Evolutionary conservation across 768 basidiomycete species (phyloP), one percentile per base, ranked within the genome.

Genomic region (Exidia glandulosa): DNA sequence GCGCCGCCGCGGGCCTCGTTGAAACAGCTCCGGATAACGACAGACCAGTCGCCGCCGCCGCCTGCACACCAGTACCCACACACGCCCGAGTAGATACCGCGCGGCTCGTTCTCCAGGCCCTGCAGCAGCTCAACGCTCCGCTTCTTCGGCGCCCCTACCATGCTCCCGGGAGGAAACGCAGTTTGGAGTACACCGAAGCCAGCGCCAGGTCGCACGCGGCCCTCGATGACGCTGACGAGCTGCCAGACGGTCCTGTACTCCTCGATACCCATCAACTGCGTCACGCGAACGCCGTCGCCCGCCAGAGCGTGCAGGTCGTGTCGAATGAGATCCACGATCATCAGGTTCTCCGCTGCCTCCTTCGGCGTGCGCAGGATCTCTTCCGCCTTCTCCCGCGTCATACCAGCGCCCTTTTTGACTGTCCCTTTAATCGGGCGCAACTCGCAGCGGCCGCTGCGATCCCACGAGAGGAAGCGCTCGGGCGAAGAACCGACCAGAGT

Each of bases 81-180:
- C 4, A 92, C 88, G 32, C 94, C 94, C 23, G 94, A 96, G 69
- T 98, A 98, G 19, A 94, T 75, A 30, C 84, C 81, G 31, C 94
- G 81, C 54, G 85, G 80, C 45, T 77, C 70, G 52, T 78, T 80
- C 70, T 97, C 94, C 2, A 96, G 78, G 0, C 76, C 76, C 62
- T 90, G 88, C 7, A 98, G 78, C 34, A 98, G 86, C 71, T 96
- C 89, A 7, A 96, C 86, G 59, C 89, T 91, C 32, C 94, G 85
- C 66, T 95, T 87, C 75, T 97, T 98, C 0, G 94, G 94, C 0
- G 94, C 94, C 34, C 94, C 94, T 2, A 94, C 97, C 94, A 98
- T 98, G 61, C 91, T 94, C 1, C 93, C 92, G 59, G 94, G 93
- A 16, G 94, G 94, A 58, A 96, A 78, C 73, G 90, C 87, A 55